Base-by-base conservation (phyloP, 2,329 filamentous ascomycete genomes). In the Aspergillus aculeatus region DNA sequence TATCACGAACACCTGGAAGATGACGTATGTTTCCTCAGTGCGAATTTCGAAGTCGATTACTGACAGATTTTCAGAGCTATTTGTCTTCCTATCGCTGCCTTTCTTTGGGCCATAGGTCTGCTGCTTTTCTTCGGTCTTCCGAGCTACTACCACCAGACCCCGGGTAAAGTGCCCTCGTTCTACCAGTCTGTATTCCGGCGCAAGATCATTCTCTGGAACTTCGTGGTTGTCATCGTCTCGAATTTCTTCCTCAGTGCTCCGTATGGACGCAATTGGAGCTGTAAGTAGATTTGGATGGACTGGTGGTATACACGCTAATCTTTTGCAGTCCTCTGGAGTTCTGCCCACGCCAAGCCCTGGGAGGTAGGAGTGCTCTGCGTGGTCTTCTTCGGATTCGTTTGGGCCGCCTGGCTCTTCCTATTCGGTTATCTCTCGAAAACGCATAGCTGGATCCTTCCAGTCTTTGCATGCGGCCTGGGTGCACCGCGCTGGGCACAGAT, bases 401-500 rank as follows among this genome's bases (percentile, higher is more conserved):
- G 87, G 87, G 76, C 79, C 31, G 64, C 51, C 31, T 56, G 75
- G 35, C 67, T 78, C 4, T 69, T 70, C 29, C 67, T 86, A 55
- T 83, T 89, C 64, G 81, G 79, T 10, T 72, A 77, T 54, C 78
- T 87, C n/a, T 84, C 83, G 16, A 83, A 82, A 64, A 80, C 80
- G 16, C 86, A 89, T 71, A 84, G 81, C 54, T 89, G 87, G 87
- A 83, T 89, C 64, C 75, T 89, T 4, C 86, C 86, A 12, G 83
- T 89, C 58, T 88, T 89, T 63, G 86, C 87, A 50, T 85, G 89
- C 60, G 86, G 86, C 14, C 81, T 89, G 12, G 85, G 75, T 4
- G 86, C 86, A 3, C 87, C 87, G 1, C 80, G 86, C 61, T 89
- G 86, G 86, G 83, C 82, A 9, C 87, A 89, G 71, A 88, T 88